phyloP scores from a whole-genome alignment of 2,329 filamentous ascomycete genomes.

The Lasiodiplodia sp. region DNA sequence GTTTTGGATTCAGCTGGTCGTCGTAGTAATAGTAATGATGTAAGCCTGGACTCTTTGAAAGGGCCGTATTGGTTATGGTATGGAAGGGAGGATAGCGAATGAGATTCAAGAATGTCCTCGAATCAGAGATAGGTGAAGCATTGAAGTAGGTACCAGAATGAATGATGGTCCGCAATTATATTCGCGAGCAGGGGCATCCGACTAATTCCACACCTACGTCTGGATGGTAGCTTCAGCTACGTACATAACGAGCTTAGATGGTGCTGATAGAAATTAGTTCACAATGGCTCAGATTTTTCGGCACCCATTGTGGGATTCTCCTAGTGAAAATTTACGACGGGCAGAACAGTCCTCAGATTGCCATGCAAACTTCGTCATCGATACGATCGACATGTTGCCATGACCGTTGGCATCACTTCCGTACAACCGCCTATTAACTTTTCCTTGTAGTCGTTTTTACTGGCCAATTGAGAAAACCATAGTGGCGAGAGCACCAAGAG shows the following conservation, averaged over 20 bases:
- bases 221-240: too few relatives aligned
- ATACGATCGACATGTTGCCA: not conserved
- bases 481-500: not conserved
- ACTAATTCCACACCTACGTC: too few relatives aligned
- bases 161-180: too few relatives aligned
- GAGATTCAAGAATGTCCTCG: not conserved
- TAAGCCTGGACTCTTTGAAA: not conserved
- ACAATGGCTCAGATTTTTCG: too few relatives aligned
- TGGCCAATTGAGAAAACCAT: not conserved
- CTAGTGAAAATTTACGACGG: not conserved
- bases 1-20: not conserved
- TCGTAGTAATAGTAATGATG: not conserved
- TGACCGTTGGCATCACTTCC: not conserved
- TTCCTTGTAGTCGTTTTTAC: too few relatives aligned
- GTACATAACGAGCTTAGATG: too few relatives aligned
- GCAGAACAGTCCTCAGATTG: not conserved
- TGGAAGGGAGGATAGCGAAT: not conserved
- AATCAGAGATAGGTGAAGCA: not conserved
- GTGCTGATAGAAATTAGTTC: too few relatives aligned
- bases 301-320: not conserved
- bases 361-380: not conserved
- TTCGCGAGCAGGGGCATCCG: too few relatives aligned
- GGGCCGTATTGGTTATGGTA: not conserved
- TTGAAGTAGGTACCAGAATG: not conserved
- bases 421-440: not conserved